Percentiles rank a stretch among this genome's conserved stretches.
Evolutionary conservation across 129 eudicot genomes (phyloP).

Genomic region (Escallonia herrerae): DNA sequence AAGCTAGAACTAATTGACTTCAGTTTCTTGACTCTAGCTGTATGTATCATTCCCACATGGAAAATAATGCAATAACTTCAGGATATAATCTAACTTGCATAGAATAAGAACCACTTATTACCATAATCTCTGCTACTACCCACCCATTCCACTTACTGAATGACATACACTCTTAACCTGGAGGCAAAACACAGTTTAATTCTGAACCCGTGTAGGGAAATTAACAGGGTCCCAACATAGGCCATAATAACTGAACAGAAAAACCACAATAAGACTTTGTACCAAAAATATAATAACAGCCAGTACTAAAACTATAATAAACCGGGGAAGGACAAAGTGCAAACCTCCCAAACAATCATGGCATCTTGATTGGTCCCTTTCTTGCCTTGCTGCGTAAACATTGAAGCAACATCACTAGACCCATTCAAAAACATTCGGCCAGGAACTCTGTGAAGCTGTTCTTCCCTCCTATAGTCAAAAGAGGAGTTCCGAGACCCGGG

Average conservation of each 20-base stretch:
- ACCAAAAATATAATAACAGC: too few relatives aligned
- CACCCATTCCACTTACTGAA: too few relatives aligned
- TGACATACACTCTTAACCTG: too few relatives aligned
- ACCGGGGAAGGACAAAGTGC: slow-evolving; percentile 9
- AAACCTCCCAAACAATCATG: slow-evolving; percentile 98
- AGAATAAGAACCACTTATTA: not conserved
- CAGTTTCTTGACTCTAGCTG: not conserved
- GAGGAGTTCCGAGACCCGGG: slow-evolving; percentile 69
- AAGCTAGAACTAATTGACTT: not conserved
- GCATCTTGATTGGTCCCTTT: slow-evolving; percentile 99
- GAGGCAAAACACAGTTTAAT: too few relatives aligned
- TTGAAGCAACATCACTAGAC: slow-evolving; percentile 68
- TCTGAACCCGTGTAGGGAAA: too few relatives aligned
- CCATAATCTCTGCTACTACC: too few relatives aligned
- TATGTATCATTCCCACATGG: not conserved
- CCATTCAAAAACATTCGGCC: slow-evolving; percentile 80
- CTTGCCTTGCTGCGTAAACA: slow-evolving; percentile 90
- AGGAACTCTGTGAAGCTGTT: slow-evolving; percentile 54
- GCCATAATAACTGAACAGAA: too few relatives aligned
- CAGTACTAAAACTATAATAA: too few relatives aligned
- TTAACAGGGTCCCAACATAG: too few relatives aligned
- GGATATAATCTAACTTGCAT: not conserved
- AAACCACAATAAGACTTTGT: too few relatives aligned
- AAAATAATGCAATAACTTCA: not conserved
- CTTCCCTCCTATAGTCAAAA: slow-evolving; percentile 61